Percentiles rank a stretch among this genome's conserved stretches.
These are phyloP conservation scores for Aspergillus costaricaensis DNA, from an alignment of 2,329 filamentous ascomycete genomes.

Conservation along the genomic window DNA sequence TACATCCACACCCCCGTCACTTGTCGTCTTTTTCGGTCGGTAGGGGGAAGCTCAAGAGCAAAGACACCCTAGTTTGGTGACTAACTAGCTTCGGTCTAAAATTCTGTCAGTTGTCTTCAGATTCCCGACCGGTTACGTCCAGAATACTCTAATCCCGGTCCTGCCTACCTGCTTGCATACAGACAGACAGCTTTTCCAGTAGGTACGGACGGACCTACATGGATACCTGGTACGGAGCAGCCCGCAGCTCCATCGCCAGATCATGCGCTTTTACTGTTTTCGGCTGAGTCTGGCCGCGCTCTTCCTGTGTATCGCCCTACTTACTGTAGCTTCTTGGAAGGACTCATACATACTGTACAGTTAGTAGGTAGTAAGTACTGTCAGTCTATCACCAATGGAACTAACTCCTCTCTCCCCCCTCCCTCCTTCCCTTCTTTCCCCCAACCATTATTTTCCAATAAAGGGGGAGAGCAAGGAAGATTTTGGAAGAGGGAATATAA, in stretches of 20 bases:
- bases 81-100: neutral
- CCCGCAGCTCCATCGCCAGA: neutral
- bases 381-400: neutral
- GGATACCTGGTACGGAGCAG: constrained; percentile 1
- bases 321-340: neutral
- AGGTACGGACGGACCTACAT: constrained; percentile 1
- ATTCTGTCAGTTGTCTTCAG: neutral
- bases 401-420: neutral
- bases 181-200: neutral
- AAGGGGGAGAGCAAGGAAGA: constrained; percentile 15
- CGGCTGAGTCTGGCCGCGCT: neutral
- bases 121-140: neutral
- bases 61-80: neutral
- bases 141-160: neutral
- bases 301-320: neutral
- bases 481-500: neutral
- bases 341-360: too few relatives aligned
- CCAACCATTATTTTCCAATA: neutral
- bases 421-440: neutral
- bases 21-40: constrained; percentile 2
- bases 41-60: neutral
- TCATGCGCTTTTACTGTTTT: neutral
- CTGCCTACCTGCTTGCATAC: neutral
- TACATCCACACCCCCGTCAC: neutral
- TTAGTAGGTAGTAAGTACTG: neutral